phyloP scores from a whole-genome alignment of 164 flowering plant species.

The Malania oleifera region DNA sequence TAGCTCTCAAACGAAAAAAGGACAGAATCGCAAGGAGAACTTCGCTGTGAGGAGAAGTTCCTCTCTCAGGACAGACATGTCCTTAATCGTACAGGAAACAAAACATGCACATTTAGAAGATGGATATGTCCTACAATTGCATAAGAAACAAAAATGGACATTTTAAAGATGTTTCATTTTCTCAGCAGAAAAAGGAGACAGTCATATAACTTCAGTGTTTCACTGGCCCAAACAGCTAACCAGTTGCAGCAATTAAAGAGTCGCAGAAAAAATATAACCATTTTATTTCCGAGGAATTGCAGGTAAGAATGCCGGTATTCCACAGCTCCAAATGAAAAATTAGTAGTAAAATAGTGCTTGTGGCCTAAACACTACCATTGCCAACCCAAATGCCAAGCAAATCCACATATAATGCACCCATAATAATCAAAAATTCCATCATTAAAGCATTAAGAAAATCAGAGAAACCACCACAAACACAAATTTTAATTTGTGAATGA shows the following conservation, averaged over 20 bases:
- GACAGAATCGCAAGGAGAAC: constrained; percentile 6
- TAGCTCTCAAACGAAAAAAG: constrained; percentile 15
- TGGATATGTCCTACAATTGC: constrained; percentile 7
- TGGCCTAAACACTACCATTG: neutral
- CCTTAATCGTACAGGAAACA: constrained; percentile 2
- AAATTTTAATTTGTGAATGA: neutral
- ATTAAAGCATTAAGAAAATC: neutral
- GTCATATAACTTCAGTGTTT: too few species aligned
- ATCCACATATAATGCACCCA: too few species aligned
- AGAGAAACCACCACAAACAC: neutral
- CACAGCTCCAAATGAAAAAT: neutral
- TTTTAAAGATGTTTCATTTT: neutral
- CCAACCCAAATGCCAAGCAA: too few species aligned
- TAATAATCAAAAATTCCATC: neutral
- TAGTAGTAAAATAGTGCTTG: neutral
- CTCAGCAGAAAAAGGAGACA: neutral
- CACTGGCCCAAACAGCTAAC: neutral
- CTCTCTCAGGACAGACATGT: constrained; percentile 9
- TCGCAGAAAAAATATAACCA: too few species aligned
- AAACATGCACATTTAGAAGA: neutral
- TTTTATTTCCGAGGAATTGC: too few species aligned
- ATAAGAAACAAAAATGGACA: neutral
- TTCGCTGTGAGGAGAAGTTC: constrained; percentile 6
- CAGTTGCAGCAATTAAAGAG: neutral
- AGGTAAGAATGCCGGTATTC: neutral